Conservation (phyloP, 2,329 filamentous ascomycete species). For the Sporothrix phasma region DNA sequence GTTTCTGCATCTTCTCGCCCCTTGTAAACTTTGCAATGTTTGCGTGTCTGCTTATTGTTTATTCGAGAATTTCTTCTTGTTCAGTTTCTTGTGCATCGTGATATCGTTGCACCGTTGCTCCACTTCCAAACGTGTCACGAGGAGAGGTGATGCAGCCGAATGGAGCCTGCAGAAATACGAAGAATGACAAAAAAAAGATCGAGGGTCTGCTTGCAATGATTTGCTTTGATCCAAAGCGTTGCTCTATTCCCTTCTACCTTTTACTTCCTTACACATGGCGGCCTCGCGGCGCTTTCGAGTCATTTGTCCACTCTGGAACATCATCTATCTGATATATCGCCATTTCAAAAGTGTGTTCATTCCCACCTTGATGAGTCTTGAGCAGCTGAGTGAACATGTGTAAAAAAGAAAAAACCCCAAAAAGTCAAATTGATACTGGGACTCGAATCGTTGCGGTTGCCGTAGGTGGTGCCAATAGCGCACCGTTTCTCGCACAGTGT, state of each 20-base stretch:
- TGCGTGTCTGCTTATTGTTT: too few species aligned
- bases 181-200: background rate
- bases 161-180: background rate
- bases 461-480: background rate
- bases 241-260: slow-evolving; percentile 25
- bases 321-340: background rate
- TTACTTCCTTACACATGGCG: slow-evolving; percentile 22
- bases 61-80: too few species aligned
- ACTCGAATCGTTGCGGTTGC: background rate
- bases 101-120: too few species aligned
- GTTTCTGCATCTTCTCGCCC: too few species aligned
- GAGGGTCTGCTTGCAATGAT: background rate
- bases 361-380: background rate
- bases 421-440: background rate
- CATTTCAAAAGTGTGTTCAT: too few species aligned
- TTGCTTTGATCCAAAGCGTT: too few species aligned
- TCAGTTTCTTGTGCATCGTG: background rate
- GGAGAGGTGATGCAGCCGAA: background rate
- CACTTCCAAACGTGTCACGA: too few species aligned
- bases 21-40: too few species aligned
- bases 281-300: slow-evolving; percentile 34
- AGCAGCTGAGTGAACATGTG: background rate
- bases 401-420: background rate
- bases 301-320: background rate
- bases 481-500: background rate